Evolutionary conservation across 768 basidiomycete species (phyloP), one percentile per base, ranked within the genome.

Genomic region (Brasilioporus rufonigricans): DNA sequence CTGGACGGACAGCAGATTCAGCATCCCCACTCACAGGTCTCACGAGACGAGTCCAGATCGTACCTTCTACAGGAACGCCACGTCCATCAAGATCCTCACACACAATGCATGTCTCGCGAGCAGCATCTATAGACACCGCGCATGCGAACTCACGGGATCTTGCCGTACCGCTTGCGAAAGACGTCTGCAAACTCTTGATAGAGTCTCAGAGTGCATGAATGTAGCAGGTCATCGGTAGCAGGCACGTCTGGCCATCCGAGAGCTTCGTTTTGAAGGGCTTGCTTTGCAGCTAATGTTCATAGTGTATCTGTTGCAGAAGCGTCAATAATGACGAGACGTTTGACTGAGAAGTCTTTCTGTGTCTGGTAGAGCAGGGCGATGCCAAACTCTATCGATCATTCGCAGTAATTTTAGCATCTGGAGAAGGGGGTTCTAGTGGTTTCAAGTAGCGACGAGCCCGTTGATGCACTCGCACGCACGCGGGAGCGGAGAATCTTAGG

Each of bases 201-300:
- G 90, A 50, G 12, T n/a, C n/a, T 35, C 48, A 48, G 31, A 2
- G 12, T 9, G 7, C 27, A 11, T 2, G n/a, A 11, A 21, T 51
- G 1, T 7, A 8, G 14, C 32, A 11, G 11, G 10, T 11, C 6
- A 5, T 21, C 16, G 19, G 38, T 9, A 26, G 29, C 21, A 31
- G 39, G 18, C 12, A 13, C 3, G 16, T n/a, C n/a, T 3, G 19
- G n/a, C 58, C 48, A 56, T 84, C 88, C 79, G 5, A 90, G 75
- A 0, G 76, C 80, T 54, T 76, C 73, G 62, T 90, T 89, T 66
- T 89, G 87, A 19, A 84, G 21, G 91, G 71, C 52, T 91, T 87
- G 47, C 70, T 77, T 1, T 72, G 71, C 67, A 56, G 11, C 70
- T 66, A 44, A 85, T 70, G 9, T 80, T 76, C 43, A 81, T 69